phyloP scores from a whole-genome alignment of 345 rosid species.

The Carallia pectinifolia region DNA sequence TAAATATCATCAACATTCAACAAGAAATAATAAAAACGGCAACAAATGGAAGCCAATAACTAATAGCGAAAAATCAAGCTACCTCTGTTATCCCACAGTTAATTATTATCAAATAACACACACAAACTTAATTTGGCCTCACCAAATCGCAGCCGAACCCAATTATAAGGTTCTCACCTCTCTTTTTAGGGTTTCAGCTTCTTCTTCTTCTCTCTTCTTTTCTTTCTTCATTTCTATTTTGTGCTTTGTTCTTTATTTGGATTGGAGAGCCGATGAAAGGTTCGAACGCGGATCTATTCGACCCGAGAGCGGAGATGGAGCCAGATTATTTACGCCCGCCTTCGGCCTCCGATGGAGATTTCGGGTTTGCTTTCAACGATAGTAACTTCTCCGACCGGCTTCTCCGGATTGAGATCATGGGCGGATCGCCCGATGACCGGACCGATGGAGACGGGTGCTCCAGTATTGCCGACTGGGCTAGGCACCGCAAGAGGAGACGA shows the following conservation, averaged over 20 bases:
- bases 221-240: background rate
- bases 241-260: background rate
- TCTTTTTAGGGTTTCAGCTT: background rate
- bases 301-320: slow-evolving; percentile 83
- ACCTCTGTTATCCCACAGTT: no score
- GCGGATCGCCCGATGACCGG: slow-evolving; percentile 47
- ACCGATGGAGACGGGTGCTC: slow-evolving; percentile 73
- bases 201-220: background rate
- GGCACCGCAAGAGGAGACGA: slow-evolving; percentile 89
- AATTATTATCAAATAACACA: no score
- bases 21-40: no score
- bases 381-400: slow-evolving; percentile 96
- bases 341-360: slow-evolving; percentile 70
- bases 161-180: background rate
- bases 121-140: background rate
- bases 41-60: no score
- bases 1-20: no score
- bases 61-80: no score
- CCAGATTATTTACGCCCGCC: slow-evolving; percentile 46
- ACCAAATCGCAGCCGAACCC: background rate
- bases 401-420: slow-evolving; percentile 96
- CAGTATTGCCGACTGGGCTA: slow-evolving; percentile 89
- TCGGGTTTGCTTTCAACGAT: slow-evolving; percentile 96
- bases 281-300: slow-evolving; percentile 68
- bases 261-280: slow-evolving; percentile 11